Evolutionary conservation across 306 rosid genomes (phyloP).

Genomic region (Sicyos edulis): DNA sequence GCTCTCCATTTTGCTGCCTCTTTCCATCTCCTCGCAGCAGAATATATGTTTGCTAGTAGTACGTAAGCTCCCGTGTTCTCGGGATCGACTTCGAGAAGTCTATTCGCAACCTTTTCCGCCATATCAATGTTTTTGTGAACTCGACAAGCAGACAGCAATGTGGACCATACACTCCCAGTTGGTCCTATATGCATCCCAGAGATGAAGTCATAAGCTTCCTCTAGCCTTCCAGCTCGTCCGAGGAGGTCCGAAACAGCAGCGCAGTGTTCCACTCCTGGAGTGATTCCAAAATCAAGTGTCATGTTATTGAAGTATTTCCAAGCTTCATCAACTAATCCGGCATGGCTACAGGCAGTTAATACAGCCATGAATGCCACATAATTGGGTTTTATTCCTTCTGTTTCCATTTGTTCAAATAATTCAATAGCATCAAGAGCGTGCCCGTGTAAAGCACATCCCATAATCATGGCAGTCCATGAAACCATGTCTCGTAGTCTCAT

Average conservation of each 20-base stretch:
- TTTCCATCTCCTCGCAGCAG: slow-evolving; percentile 70
- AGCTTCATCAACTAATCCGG: slow-evolving; percentile 72
- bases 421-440: slow-evolving; percentile 65
- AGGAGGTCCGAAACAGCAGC: slow-evolving; percentile 87
- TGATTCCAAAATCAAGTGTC: slow-evolving; percentile 43
- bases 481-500: slow-evolving; percentile 60
- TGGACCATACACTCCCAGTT: slow-evolving; percentile 75
- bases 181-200: slow-evolving; percentile 50
- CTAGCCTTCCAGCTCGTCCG: slow-evolving; percentile 22
- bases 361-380: slow-evolving; percentile 67
- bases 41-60: slow-evolving; percentile 61
- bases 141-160: slow-evolving; percentile 82
- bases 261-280: slow-evolving; percentile 74
- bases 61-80: slow-evolving; percentile 61
- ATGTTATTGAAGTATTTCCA: slow-evolving; percentile 63
- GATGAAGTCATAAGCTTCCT: slow-evolving; percentile 64
- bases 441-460: slow-evolving; percentile 90
- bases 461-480: slow-evolving; percentile 84
- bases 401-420: slow-evolving; percentile 60
- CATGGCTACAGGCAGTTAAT: slow-evolving; percentile 81
- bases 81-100: slow-evolving; percentile 54
- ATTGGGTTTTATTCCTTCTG: slow-evolving; percentile 54
- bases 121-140: slow-evolving; percentile 67
- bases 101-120: slow-evolving; percentile 66
- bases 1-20: slow-evolving; percentile 66